A percentile compares a stretch with the other conserved stretches of the same genome.
These are phyloP conservation scores for Corymbia maculata DNA, from an alignment of 345 rosid genomes.

Conservation along the genomic window DNA sequence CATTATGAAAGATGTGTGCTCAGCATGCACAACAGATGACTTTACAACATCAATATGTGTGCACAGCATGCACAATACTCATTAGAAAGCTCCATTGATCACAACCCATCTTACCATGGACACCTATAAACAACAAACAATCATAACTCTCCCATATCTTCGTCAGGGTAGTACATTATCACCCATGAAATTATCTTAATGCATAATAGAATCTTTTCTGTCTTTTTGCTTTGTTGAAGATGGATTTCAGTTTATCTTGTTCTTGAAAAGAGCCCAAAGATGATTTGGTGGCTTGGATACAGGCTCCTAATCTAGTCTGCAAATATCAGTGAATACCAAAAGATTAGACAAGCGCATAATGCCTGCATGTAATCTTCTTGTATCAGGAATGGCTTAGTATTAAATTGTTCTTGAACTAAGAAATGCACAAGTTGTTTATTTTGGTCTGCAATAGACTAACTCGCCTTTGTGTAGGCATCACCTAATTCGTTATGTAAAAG, in stretches of 20 bases:
- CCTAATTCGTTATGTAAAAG: slow-evolving; percentile 60
- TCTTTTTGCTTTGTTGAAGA: background rate
- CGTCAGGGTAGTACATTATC: background rate
- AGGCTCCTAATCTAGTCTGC: background rate
- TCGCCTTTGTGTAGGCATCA: slow-evolving; percentile 59
- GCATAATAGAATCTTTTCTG: background rate
- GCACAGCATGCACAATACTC: background rate
- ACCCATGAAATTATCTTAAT: background rate
- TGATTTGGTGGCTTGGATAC: background rate
- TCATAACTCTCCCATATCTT: background rate
- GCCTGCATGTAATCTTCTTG: slow-evolving; percentile 22
- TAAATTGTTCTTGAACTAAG: background rate
- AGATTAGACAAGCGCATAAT: slow-evolving; percentile 47
- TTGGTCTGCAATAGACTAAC: background rate
- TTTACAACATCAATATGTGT: too few species aligned
- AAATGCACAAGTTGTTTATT: background rate
- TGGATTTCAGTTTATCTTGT: background rate
- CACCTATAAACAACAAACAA: background rate
- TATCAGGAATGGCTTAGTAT: background rate
- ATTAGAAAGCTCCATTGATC: background rate
- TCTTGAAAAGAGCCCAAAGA: background rate
- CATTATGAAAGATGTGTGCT: background rate
- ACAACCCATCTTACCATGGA: background rate
- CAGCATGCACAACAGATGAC: background rate
- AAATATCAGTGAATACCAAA: slow-evolving; percentile 1